Evolutionary conservation across 768 basidiomycete species (phyloP), one percentile per base, ranked within the genome.

Genomic region (Pisolithus albus): DNA sequence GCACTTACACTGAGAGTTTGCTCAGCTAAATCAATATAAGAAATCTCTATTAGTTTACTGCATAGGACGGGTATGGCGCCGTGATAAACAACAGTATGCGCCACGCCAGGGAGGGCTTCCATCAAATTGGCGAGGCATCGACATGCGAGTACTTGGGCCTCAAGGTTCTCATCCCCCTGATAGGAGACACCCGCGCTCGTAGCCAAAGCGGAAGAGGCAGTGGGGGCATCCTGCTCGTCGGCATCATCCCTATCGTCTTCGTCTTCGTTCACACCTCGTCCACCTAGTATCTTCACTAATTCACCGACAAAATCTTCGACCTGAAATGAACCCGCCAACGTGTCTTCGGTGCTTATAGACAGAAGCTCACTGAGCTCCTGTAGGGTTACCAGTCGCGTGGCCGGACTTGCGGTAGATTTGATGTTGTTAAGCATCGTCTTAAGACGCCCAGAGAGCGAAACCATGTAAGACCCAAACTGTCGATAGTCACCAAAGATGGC

Each of bases 31-130:
- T 99, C 96, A 59, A 99, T 98, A 64, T 94, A 96, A 21, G 91
- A 90, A 52, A 99, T 99, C 70, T 96, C 92, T 65, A 92, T 83
- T 54, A 99, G 73, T 68, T 99, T 98, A 79, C 88, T 88, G 80
- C 95, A 98, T 44, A 99, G 78, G 30, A 95, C 92, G 16, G 93
- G 93, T 52, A 99, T 94, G 16, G 95, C 96, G n/a, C 95, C 95
- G 61, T 95, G 90, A 66, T 96, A 91, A 37, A 98, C 95, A 59
- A 99, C 86, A 42, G 92, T 93, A 64, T 97, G 93, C n/a, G 92
- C 92, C 39, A 92, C 88, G 23, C 94, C 93, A 16, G 96, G 96
- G 19, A 98, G 77, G n/a, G 93, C 95, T 68, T 98, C 96, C 92
- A 98, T 94, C 50, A 99, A 77, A 67, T 99, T 98, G 45, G 94